Base-by-base conservation (phyloP, 164 flowering plant genomes). In the Tinospora cordifolia region DNA sequence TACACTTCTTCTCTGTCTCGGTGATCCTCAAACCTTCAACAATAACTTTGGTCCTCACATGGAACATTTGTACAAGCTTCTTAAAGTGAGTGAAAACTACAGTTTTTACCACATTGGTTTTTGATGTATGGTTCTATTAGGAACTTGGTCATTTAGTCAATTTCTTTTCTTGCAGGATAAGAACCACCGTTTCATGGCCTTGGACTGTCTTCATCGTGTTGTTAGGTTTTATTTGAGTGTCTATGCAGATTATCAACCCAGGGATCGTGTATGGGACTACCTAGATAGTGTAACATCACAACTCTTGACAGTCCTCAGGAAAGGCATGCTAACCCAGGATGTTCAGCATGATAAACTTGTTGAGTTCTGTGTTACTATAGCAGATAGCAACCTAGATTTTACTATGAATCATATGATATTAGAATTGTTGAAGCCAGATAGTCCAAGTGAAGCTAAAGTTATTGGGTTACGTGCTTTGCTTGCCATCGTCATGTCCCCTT, bases 271-370 rank as follows among this genome's bases (percentile, higher is more conserved):
- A 46, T 95, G 99, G 99, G 99, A 95, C 63, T 92, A 90, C 82
- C 83, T 95, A 70, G 99, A 95, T 78, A 95, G 99, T 81, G 93
- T 95, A 68, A 92, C 98, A 49, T 89, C 97, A 65, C 99, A 95
- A 79, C 87, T 95, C 69, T 75, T 90, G 62, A 86, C 92, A 27
- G 81, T 92, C 81, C 74, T 92, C 63, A 87, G 83, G 84, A 95
- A 90, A 83, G 99, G 99, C 76, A 69, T 92, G 92, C 91, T 92
- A 71, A 89, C 96, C 75, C 99, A 92, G 84, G 99, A 95, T 84
- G 92, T 85, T 58, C 99, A 95, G 72, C 98, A 95, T 82, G 99
- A 95, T 77, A 90, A 95, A 82, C 88, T 95, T 60, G 97, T 95
- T 40, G 99, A 95, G 63, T 95, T 95, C 67, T 95, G 99, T 83